Conservation (phyloP, 306 rosid species). For the Carpinus viminea region DNA sequence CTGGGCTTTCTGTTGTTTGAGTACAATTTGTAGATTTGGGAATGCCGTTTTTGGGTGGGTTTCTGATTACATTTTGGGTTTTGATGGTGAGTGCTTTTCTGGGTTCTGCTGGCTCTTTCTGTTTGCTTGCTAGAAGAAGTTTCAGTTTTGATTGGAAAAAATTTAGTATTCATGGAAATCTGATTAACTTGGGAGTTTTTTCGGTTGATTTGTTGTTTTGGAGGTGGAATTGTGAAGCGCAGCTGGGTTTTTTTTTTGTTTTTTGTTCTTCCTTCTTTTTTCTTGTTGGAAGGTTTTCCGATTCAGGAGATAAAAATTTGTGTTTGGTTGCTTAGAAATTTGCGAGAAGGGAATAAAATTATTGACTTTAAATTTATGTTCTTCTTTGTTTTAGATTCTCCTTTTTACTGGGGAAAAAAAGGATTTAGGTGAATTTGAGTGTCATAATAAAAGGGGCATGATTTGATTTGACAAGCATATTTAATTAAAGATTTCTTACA, state of each 20-base stretch:
- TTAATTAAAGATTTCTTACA: not conserved
- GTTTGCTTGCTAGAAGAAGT: not conserved
- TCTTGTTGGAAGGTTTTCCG: not conserved
- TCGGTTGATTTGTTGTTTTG: no score
- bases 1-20: conserved; percentile 21
- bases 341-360: not conserved
- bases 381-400: not conserved
- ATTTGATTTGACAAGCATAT: not conserved
- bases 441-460: not conserved
- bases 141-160: not conserved
- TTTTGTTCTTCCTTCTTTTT: no score
- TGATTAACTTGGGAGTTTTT: no score
- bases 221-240: no score
- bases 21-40: conserved; percentile 3
- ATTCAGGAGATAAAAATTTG: not conserved
- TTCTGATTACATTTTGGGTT: not conserved
- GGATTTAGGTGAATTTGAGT: not conserved
- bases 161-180: not conserved
- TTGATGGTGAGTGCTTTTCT: not conserved
- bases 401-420: not conserved
- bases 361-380: not conserved
- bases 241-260: no score
- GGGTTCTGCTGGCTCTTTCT: not conserved
- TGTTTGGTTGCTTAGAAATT: conserved; percentile 8
- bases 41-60: conserved; percentile 13